Evolutionary conservation across 192 early-diverging fungal species (phyloP).

Genomic region (Linnemannia hyalina): DNA sequence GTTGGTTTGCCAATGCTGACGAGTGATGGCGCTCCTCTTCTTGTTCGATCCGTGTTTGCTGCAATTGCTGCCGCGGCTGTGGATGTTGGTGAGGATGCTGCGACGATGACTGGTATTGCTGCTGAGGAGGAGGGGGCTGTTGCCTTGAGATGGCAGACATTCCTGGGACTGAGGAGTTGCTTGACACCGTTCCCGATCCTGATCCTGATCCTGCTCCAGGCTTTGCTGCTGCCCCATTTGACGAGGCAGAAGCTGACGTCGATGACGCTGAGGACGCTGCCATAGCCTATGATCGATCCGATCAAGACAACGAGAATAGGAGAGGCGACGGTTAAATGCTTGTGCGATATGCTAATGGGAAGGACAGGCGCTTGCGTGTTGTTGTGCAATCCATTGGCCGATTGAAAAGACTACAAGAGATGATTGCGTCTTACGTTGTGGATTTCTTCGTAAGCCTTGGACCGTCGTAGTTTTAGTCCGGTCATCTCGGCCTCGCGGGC

Average conservation of each 20-base stretch:
- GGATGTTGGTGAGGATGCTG: background rate
- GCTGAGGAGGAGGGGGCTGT: background rate
- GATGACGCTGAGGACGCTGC: conserved; percentile 5
- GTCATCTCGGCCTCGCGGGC: conserved; percentile 56
- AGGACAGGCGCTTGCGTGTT: background rate
- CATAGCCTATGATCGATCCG: background rate
- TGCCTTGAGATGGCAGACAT: background rate
- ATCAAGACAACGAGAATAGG: background rate
- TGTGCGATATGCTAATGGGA: background rate
- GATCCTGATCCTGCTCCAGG: background rate
- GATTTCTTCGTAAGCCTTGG: conserved; percentile 53
- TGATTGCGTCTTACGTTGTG: conserved; percentile 23
- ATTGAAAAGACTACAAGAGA: background rate
- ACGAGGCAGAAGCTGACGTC: background rate
- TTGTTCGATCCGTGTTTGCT: background rate
- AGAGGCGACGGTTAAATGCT: background rate
- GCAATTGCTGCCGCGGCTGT: background rate
- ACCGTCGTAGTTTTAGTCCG: conserved; percentile 44
- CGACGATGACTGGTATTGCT: background rate
- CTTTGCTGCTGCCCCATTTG: background rate
- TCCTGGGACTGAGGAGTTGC: background rate
- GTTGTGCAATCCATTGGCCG: background rate
- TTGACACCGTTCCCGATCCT: background rate
- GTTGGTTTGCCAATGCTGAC: background rate
- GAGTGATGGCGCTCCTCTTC: background rate